A percentile compares a stretch with the other conserved stretches of the same genome.
Evolutionary conservation across 1,284 basidiomycete genomes (phyloP).

Genomic region (Moesziomyces sp.): DNA sequence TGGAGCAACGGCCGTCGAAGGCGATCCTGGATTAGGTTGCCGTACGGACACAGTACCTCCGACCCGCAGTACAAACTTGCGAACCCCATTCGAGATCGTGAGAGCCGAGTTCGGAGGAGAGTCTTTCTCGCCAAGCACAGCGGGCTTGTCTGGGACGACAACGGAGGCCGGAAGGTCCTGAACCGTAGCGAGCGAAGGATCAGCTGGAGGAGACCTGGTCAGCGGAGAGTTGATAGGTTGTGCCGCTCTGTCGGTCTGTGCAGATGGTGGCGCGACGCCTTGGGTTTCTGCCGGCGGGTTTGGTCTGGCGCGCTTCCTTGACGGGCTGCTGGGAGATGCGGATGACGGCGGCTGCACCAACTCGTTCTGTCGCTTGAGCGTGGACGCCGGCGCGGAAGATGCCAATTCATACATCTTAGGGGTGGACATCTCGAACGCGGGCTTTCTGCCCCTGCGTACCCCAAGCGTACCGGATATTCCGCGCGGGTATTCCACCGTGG

Average conservation of each 20-base stretch:
- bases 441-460: constrained; percentile 3
- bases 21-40: neutral
- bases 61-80: constrained; percentile 20
- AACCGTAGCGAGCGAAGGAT: neutral
- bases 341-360: constrained; percentile 9
- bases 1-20: neutral
- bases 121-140: neutral
- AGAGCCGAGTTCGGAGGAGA: neutral
- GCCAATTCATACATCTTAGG: constrained; percentile 3
- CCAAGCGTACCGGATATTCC: constrained; percentile 37
- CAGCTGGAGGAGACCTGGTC: no score
- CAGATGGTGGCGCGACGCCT: neutral
- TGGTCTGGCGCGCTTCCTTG: constrained; percentile 19
- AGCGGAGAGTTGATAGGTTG: neutral
- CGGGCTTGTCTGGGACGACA: neutral
- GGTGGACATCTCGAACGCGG: neutral
- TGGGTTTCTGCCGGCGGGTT: neutral
- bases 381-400: constrained; percentile 7
- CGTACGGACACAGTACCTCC: constrained; percentile 7
- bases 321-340: constrained; percentile 6
- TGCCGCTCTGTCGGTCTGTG: neutral
- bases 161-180: neutral
- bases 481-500: constrained; percentile 17
- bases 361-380: constrained; percentile 23
- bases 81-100: constrained; percentile 26